Evolutionary conservation across 257 asterid species (phyloP), one percentile per base, ranked within the genome.

Genomic region (Solanum commersonii): DNA sequence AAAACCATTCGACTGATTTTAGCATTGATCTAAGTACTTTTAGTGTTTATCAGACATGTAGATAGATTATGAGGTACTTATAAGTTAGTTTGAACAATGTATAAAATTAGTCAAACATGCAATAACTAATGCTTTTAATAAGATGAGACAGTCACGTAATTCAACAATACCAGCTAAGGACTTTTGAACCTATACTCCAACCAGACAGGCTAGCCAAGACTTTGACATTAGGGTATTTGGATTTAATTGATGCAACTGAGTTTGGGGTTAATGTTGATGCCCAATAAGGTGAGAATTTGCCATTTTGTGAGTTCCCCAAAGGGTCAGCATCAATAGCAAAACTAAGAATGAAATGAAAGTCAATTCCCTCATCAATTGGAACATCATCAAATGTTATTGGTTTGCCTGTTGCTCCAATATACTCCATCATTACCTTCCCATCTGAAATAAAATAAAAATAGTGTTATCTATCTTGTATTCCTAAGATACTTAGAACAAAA

Each of bases 341-440:
- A 88, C 98, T 89, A 35, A 94, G 98, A 87, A 93, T 88, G 91
- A 95, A 92, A 89, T 94, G 92, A 72, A 94, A 95, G n/a, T 92
- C 95, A 23, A 95, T 92, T 84, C 89, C 92, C 14, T 89, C 42
- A 74, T 90, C 56, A 37, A 95, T 88, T 38, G 97, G 98, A 27
- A 95, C 94, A 23, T 87, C 46, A 44, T 71, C 73, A 84, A 95
- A 91, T 37, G 89, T 29, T 18, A 94, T 88, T 20, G 94, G 88
- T 0, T 33, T 72, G 76, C 97, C 98, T 1, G 95, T 92, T 60
- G 98, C 96, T 91, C 98, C 98, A 20, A 94, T 95, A 93, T 95
- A 95, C 89, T 95, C 98, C 98, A 95, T 95, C 94, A 95, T 79
- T 89, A 92, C 96, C 91, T 95, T 95, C 68, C 91, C 97, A 88